Evolutionary conservation across 176 grass and related monocot genomes (phyloP), one percentile per base, ranked within the genome.

Genomic region (Eremochloa ophiuroides): DNA sequence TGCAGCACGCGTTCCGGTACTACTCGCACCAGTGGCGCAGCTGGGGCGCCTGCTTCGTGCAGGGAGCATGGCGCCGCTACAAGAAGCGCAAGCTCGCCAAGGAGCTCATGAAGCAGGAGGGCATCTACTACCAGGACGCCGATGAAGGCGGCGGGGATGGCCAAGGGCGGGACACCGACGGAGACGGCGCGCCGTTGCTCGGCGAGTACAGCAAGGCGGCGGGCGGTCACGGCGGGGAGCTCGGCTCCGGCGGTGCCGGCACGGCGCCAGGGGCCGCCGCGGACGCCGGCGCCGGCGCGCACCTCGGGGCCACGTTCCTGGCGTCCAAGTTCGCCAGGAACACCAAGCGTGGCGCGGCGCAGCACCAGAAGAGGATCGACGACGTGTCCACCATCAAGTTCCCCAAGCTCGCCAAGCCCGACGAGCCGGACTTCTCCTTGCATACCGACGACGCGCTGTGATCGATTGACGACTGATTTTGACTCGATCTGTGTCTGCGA

Each of bases 1-100:
- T 98, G 48, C 92, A 98, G 86, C 92, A 98, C 48, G 95, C 95
- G 7, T 98, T 98, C 90, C 78, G 95, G 63, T 98, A 91, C 90
- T 98, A 98, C 78, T 98, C 95, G 10, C 86, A 98, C 83, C 95
- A 98, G 35, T 98, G 95, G 95, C 76, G 95, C 26, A 95, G 92
- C 43, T 98, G 92, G 95, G 95, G 90, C 15, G 88, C 95, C 0
- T 93, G 92, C 79, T 95, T 98, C 77, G 78, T 98, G 42, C 95
- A 98, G 83, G 85, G 92, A 8, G 92, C 92, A 0, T 98, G 95
- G 92, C 20, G 90, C 40, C 28, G 92, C 42, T 89, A 89, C 90
- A 94, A 91, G 77, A 94, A 88, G 86, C 74, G 88, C 50, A 94
- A 89, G 83, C 80, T 98, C 28, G 89, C 89, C 26, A 94, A 30